phyloP scores from a whole-genome alignment of 225 moss, liverwort and hornwort species.

The Polytrichum commune region DNA sequence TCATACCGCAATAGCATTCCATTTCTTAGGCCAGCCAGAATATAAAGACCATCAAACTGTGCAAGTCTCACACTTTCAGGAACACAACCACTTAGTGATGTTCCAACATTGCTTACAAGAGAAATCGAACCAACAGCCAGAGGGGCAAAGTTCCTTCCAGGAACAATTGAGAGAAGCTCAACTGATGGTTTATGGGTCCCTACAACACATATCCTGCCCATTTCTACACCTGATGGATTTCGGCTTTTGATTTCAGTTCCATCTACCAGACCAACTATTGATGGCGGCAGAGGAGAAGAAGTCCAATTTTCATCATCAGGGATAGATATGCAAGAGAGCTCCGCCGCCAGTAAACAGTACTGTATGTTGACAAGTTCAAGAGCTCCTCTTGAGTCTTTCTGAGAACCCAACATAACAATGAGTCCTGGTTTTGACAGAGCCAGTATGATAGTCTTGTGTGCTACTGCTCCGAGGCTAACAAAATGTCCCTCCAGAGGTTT shows the following conservation, averaged over 20 bases:
- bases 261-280: conserved; percentile 55
- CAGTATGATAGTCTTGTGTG: conserved; percentile 69
- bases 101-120: conserved; percentile 77
- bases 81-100: conserved; percentile 80
- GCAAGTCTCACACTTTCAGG: conserved; percentile 94
- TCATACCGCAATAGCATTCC: conserved; percentile 95
- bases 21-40: conserved; percentile 91
- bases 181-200: conserved; percentile 97
- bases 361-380: conserved; percentile 69
- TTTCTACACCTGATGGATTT: conserved; percentile 55
- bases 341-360: conserved; percentile 74
- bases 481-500: conserved; percentile 61
- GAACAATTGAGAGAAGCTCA: conserved; percentile 86
- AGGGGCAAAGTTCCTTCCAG: conserved; percentile 65
- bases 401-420: conserved; percentile 79
- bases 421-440: conserved; percentile 92
- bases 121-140: conserved; percentile 85
- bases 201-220: conserved; percentile 88
- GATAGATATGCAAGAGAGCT: conserved; percentile 93
- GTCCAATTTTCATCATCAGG: conserved; percentile 76
- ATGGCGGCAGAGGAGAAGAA: conserved; percentile 58
- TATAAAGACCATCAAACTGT: conserved; percentile 84
- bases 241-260: conserved; percentile 42
- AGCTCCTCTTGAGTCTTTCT: conserved; percentile 30
- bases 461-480: conserved; percentile 92